Base-by-base conservation (phyloP, 2,329 filamentous ascomycete genomes). In the Fusarium albidum region DNA sequence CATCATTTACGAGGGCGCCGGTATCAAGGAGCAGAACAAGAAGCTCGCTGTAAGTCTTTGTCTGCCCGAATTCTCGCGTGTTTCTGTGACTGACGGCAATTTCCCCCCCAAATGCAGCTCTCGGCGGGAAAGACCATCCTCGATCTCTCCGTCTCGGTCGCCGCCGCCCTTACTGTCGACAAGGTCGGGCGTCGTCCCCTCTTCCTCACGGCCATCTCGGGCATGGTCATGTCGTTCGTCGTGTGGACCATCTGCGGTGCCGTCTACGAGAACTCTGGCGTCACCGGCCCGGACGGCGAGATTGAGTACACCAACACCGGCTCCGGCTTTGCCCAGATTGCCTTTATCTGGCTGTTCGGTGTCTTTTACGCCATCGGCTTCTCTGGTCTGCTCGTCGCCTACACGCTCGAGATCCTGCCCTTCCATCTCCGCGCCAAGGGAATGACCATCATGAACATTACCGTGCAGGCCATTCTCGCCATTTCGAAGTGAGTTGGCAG, bases 371-470 rank as follows among this genome's bases (percentile, higher is more conserved):
- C 83, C 56, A 81, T 86, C 51, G 83, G 80, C 39, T 86, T 83
- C 69, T 84, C 81, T 0, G 82, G 82, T 40, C 75, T 86, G 34
- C 74, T 85, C 10, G 76, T 85, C 32, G 79, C 80, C 44, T 86
- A 86, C 59, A 78, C 82, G 1, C 77, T 84, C 8, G 84, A 87
- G 70, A 74, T 87, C 27, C 74, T 85, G 13, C 83, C 83, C 0
- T 86, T 83, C 72, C 76, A 79, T 41, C 73, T 85, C 21, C 81
- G 84, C 40, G 81, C 81, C 58, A 83, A 82, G 73, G 81, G 81
- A 29, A 82, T 85, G 76, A 84, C 83, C 77, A 78, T 88, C 61
- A 84, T 87, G 81, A 87, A 87, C 69, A 79, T 88, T 43, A 82
- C 80, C 15, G 78, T 88, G 17, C 84, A 88, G 69, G 82, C 83